Evolutionary conservation across 192 early-diverging fungal species (phyloP).

Genomic region (Chytriomyces sp.): DNA sequence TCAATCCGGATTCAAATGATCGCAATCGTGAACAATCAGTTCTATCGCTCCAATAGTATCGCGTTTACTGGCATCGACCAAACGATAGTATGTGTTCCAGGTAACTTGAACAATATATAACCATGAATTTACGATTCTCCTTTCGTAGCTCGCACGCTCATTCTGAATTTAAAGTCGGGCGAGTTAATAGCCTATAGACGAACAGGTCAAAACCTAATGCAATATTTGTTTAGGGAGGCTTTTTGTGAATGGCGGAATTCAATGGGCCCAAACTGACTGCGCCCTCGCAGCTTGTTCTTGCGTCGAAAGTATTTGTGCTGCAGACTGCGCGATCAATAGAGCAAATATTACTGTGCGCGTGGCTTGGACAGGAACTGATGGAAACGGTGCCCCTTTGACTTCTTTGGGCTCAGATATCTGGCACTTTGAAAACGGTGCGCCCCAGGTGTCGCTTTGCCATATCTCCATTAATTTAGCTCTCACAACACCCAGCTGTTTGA

Average conservation of each 20-base stretch:
- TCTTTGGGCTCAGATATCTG: slow-evolving; percentile 40
- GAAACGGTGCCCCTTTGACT: slow-evolving; percentile 23
- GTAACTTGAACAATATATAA: not conserved
- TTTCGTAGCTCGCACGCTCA: slow-evolving; percentile 30
- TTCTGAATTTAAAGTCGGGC: slow-evolving; percentile 33
- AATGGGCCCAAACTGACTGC: slow-evolving; percentile 46
- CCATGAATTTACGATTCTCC: too few relatives aligned
- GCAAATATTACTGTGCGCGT: slow-evolving; percentile 21
- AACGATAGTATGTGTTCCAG: slow-evolving; percentile 35
- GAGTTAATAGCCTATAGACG: not conserved
- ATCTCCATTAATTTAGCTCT: too few relatives aligned
- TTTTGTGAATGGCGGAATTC: slow-evolving; percentile 22
- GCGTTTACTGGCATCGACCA: slow-evolving; percentile 28
- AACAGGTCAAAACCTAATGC: not conserved
- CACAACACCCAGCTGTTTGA: too few relatives aligned
- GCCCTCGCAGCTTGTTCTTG: slow-evolving; percentile 46
- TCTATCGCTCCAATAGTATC: slow-evolving; percentile 19
- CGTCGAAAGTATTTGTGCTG: slow-evolving; percentile 48
- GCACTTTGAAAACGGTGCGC: slow-evolving; percentile 49
- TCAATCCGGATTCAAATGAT: slow-evolving; percentile 26
- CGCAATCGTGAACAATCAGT: slow-evolving; percentile 26
- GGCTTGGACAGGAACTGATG: slow-evolving; percentile 37
- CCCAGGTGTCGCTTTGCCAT: too few relatives aligned
- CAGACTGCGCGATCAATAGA: slow-evolving; percentile 32
- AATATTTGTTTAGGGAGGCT: slow-evolving; percentile 15